A percentile compares a stretch with the other conserved stretches of the same genome.
phyloP scores from a whole-genome alignment of 768 basidiomycete species.

The Pulveroboletus frians region DNA sequence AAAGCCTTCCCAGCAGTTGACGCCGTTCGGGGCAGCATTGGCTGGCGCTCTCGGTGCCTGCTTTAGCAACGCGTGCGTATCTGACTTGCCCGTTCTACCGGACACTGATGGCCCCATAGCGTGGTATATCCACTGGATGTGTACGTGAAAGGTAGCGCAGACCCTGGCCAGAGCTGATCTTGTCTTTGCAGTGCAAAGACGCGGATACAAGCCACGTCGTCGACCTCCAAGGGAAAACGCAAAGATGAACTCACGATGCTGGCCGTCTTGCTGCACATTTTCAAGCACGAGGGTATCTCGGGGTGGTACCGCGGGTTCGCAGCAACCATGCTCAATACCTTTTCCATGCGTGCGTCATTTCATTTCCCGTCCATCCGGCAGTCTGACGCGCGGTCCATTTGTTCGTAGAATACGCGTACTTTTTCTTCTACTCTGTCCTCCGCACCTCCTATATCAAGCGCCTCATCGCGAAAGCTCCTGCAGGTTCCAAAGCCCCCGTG shows the following conservation, averaged over 20 bases:
- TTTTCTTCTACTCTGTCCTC: slow-evolving; percentile 97
- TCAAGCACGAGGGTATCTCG: slow-evolving; percentile 71
- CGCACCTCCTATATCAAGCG: slow-evolving; percentile 78
- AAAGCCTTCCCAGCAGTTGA: slow-evolving; percentile 60
- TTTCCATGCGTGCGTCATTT: slow-evolving; percentile 74
- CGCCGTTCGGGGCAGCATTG: slow-evolving; percentile 84
- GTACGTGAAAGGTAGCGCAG: slow-evolving; percentile 40
- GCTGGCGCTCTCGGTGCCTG: slow-evolving; percentile 93
- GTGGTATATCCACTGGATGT: slow-evolving; percentile 95
- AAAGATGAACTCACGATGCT: slow-evolving; percentile 52
- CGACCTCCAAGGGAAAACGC: slow-evolving; percentile 48
- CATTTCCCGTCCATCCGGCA: not conserved
- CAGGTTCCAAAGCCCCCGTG: slow-evolving; percentile 55
- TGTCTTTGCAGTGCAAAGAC: slow-evolving; percentile 73
- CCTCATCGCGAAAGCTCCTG: slow-evolving; percentile 50
- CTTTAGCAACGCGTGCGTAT: slow-evolving; percentile 84
- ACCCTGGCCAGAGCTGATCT: not conserved
- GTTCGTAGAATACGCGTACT: slow-evolving; percentile 92
- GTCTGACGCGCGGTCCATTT: not conserved
- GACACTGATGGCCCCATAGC: slow-evolving; percentile 35
- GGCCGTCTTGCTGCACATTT: slow-evolving; percentile 60
- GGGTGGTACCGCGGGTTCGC: slow-evolving; percentile 91
- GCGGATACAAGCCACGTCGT: slow-evolving; percentile 78
- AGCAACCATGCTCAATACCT: slow-evolving; percentile 97
- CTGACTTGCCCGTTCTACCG: not conserved